Base-by-base conservation (phyloP, 345 rosid species). In the Eucalyptus cloeziana region DNA sequence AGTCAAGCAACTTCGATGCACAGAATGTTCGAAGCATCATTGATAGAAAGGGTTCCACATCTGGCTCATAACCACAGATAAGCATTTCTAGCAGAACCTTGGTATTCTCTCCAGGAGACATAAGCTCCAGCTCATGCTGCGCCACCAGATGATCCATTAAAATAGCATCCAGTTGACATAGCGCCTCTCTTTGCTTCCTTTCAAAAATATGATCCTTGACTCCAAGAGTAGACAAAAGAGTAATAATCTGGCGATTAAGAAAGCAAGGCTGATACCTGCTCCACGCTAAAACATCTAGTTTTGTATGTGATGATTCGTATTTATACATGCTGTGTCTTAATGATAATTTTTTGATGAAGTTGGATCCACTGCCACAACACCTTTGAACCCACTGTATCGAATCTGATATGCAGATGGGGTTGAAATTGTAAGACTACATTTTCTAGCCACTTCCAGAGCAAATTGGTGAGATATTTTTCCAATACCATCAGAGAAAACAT, bases 351-450 rank as follows among this genome's bases (percentile, higher is more conserved):
- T 12, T 88, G 88, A 88, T 16, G 96, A 95, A 25, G 88, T 87
- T 14, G 95, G 98, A 89, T 95, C 97, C 44, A 94, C 92, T 22
- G 98, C 98, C 43, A 96, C 95, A 27, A 95, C 98, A 80, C 98
- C 98, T 91, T 96, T 96, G 94, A 62, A 94, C 3, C 95, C 94
- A 45, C 94, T 92, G 85, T 91, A 91, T 9, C 93, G 91, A 86
- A 94, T 89, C 90, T 92, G 95, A 43, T 89, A 93, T 25, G 94
- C 93, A 3, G 94, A 94, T 25, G 95, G 93, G 64, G 86, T 27
- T 37, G 58, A 86, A 76, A 44, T 83, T 24, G 22, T 90, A 37
- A 92, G 86, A 7, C 93, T 90, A 76, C 93, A 90, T 86, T 93
- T 94, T 86, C 16, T 40, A 3, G 96, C 94, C 8, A 96, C 95